Evolutionary conservation across 352 stramenopile species (phyloP).

Genomic region (Thalassiosira ordinaria): DNA sequence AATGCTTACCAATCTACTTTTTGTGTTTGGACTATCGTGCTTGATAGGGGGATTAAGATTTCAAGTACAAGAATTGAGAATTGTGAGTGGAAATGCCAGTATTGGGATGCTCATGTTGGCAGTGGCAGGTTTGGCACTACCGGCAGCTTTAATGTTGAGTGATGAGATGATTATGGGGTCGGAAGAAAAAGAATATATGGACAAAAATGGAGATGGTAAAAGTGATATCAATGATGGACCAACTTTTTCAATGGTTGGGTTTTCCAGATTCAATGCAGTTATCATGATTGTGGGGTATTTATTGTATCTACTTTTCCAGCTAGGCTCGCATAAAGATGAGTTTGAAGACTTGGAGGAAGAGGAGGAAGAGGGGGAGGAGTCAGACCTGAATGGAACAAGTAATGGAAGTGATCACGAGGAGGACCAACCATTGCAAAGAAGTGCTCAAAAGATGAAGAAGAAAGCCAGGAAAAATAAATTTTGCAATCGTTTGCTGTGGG

Average conservation of each 20-base stretch:
- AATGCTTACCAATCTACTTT: constrained; percentile 97
- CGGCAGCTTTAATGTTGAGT: constrained; percentile 71
- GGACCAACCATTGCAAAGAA: background rate
- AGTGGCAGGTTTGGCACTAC: constrained; percentile 70
- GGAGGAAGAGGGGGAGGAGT: constrained; percentile 29
- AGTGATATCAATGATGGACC: constrained; percentile 60
- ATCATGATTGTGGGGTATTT: constrained; percentile 85
- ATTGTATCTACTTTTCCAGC: constrained; percentile 81
- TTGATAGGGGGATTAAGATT: constrained; percentile 89
- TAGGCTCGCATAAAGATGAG: constrained; percentile 82
- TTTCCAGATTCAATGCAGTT: constrained; percentile 80
- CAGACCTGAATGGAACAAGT: constrained; percentile 8
- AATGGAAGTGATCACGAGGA: background rate
- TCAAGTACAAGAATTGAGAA: constrained; percentile 82
- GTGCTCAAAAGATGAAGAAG: constrained; percentile 14
- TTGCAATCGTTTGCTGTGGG: constrained; percentile 35
- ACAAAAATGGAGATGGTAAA: constrained; percentile 52
- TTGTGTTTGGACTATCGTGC: constrained; percentile 96
- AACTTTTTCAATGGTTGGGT: constrained; percentile 51
- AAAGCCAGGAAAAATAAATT: constrained; percentile 53
- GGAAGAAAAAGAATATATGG: constrained; percentile 39
- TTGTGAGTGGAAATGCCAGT: constrained; percentile 73
- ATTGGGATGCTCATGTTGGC: constrained; percentile 81
- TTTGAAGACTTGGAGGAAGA: constrained; percentile 76
- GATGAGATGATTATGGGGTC: constrained; percentile 63